Evolutionary conservation across 2,329 filamentous ascomycete genomes (phyloP).

Genomic region (Capronia americana): DNA sequence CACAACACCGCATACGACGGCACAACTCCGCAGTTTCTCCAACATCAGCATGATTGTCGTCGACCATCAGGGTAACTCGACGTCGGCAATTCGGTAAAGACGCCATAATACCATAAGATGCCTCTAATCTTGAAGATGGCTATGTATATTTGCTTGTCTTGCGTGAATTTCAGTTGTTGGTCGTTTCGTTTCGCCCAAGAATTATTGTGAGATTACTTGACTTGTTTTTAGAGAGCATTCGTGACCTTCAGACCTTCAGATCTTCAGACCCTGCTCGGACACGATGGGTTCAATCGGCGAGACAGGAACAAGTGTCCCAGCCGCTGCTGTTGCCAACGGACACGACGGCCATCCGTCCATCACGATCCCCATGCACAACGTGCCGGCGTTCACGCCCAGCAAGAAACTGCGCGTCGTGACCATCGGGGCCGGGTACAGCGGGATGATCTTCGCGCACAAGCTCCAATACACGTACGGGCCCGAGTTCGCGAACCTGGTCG

Average conservation of each 20-base stretch:
- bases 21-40: not conserved
- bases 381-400: conserved; percentile 17
- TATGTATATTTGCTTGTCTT: not conserved
- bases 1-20: not conserved
- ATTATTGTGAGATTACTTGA: not conserved
- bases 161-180: not conserved
- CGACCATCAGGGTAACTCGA: not conserved
- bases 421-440: conserved; percentile 50
- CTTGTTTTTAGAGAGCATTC: not conserved
- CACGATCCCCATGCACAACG: conserved; percentile 19
- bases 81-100: conserved; percentile 13
- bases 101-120: not conserved
- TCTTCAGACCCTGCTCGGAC: not conserved
- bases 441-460: conserved; percentile 49
- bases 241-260: not conserved
- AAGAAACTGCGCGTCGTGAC: conserved; percentile 24
- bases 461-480: conserved; percentile 46
- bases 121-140: not conserved
- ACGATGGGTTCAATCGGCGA: conserved; percentile 16
- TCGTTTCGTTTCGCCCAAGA: not conserved
- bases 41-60: not conserved
- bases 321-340: not conserved
- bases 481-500: conserved; percentile 44
- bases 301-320: not conserved
- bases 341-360: conserved; percentile 1